phyloP scores from a whole-genome alignment of 108 stramenopile species.

The Tribonema minus region DNA sequence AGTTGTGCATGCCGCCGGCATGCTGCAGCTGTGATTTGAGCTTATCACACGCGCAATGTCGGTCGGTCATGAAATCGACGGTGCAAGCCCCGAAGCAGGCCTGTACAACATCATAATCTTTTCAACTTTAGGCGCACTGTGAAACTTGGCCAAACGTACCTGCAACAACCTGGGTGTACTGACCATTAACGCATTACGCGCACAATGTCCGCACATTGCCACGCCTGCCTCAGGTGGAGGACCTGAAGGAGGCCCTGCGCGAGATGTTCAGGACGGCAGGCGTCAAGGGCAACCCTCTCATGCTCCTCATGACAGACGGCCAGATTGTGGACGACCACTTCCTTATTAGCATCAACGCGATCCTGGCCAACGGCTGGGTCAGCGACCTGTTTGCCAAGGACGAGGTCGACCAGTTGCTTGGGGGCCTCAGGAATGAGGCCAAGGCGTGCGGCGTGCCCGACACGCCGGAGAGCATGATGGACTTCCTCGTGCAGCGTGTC shows the following conservation, averaged over 20 bases:
- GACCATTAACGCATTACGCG: too few relatives aligned
- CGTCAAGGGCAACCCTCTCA: constrained; percentile 65
- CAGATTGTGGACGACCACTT: constrained; percentile 82
- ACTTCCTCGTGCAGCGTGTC: constrained; percentile 71
- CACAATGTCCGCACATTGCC: neutral
- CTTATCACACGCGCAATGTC: too few relatives aligned
- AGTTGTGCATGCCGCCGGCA: too few relatives aligned
- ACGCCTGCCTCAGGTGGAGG: constrained; percentile 52
- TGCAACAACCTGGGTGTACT: too few relatives aligned
- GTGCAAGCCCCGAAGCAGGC: too few relatives aligned
- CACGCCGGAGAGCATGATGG: constrained; percentile 63
- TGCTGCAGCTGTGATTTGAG: too few relatives aligned
- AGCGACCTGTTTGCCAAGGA: constrained; percentile 79
- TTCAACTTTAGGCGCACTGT: too few relatives aligned
- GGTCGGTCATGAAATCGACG: too few relatives aligned
- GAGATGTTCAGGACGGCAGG: constrained; percentile 68
- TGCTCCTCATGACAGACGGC: constrained; percentile 79
- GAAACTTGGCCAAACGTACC: too few relatives aligned
- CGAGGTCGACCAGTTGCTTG: constrained; percentile 71
- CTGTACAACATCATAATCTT: too few relatives aligned
- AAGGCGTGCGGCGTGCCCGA: constrained; percentile 73
- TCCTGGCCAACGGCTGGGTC: constrained; percentile 78
- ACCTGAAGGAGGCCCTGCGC: constrained; percentile 73
- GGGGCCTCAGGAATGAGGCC: constrained; percentile 67
- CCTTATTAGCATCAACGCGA: constrained; percentile 81